A percentile compares a stretch with the other conserved stretches of the same genome.
Evolutionary conservation across 2,329 filamentous ascomycete genomes (phyloP).

Genomic region (Cordyceps javanica): DNA sequence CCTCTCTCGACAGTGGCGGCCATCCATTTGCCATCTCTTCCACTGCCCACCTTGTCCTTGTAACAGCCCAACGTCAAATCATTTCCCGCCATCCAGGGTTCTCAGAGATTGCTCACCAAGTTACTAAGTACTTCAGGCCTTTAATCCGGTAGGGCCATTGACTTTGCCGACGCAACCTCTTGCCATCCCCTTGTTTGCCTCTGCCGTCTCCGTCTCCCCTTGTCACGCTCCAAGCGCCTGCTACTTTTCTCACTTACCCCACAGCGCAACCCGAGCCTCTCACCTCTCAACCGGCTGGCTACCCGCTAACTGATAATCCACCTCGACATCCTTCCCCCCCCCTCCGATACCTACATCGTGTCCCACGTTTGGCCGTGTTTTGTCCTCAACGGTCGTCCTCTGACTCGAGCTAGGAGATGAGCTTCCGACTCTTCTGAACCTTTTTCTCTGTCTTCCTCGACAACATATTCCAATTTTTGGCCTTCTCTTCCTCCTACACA

Average conservation of each 20-base stretch:
- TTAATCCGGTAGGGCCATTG: neutral
- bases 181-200: neutral
- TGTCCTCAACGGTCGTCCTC: slow-evolving; percentile 2
- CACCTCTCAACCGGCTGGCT: neutral
- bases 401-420: slow-evolving; percentile 8
- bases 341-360: slow-evolving; percentile 8
- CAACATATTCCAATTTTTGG: neutral
- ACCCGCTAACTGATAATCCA: slow-evolving; percentile 1
- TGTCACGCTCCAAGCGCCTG: slow-evolving; percentile 7
- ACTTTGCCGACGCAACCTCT: neutral
- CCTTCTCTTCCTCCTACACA: slow-evolving; percentile 2
- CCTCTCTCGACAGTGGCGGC: neutral
- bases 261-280: slow-evolving; percentile 9
- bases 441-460: neutral
- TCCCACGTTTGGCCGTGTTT: slow-evolving; percentile 3
- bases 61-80: slow-evolving; percentile 9
- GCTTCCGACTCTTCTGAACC: slow-evolving; percentile 1
- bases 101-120: neutral
- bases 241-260: slow-evolving; percentile 10
- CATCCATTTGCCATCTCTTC: neutral
- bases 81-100: neutral
- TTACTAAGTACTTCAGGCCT: neutral
- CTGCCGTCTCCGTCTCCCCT: neutral
- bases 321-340: slow-evolving; percentile 1
- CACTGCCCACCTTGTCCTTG: no score